These are phyloP conservation scores for Acer negundo DNA, from an alignment of 345 rosid genomes.

Conservation along the genomic window DNA sequence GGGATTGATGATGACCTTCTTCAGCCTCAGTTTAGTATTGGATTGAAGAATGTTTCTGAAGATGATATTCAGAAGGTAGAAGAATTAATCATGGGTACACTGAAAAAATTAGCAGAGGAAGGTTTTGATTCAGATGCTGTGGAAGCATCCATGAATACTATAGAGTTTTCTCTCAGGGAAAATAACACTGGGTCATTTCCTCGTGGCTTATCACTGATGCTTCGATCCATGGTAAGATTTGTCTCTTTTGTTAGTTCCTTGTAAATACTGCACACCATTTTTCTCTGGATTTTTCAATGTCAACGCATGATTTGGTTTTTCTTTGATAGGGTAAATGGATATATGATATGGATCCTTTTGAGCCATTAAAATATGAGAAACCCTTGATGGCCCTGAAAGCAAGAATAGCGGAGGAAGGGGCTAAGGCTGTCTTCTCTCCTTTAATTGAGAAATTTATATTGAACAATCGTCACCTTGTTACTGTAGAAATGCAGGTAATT, in stretches of 20 bases:
- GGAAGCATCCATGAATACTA: constrained; percentile 99
- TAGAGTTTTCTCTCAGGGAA: constrained; percentile 95
- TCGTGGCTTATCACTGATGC: constrained; percentile 96
- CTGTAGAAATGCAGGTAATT: constrained; percentile 91
- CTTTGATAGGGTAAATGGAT: constrained; percentile 86
- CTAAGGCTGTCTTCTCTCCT: constrained; percentile 95
- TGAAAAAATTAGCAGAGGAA: constrained; percentile 74
- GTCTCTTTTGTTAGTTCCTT: background rate
- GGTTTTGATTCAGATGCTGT: constrained; percentile 90
- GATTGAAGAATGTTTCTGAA: constrained; percentile 84
- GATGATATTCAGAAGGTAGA: constrained; percentile 78
- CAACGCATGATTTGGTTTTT: constrained; percentile 25
- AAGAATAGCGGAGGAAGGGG: constrained; percentile 82
- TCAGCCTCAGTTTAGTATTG: constrained; percentile 94
- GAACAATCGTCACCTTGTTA: constrained; percentile 82
- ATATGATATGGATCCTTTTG: constrained; percentile 97
- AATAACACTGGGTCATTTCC: constrained; percentile 98
- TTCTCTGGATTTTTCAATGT: constrained; percentile 4
- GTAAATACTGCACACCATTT: constrained; percentile 3
- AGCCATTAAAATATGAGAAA: constrained; percentile 87
- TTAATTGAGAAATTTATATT: constrained; percentile 80
- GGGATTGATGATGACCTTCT: constrained; percentile 93
- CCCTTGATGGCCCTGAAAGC: constrained; percentile 78
- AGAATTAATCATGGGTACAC: constrained; percentile 70
- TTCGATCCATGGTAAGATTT: constrained; percentile 71